A percentile compares a stretch with the other conserved stretches of the same genome.
phyloP scores from a whole-genome alignment of 495 filamentous ascomycete species.

The Aspergillus leporis region DNA sequence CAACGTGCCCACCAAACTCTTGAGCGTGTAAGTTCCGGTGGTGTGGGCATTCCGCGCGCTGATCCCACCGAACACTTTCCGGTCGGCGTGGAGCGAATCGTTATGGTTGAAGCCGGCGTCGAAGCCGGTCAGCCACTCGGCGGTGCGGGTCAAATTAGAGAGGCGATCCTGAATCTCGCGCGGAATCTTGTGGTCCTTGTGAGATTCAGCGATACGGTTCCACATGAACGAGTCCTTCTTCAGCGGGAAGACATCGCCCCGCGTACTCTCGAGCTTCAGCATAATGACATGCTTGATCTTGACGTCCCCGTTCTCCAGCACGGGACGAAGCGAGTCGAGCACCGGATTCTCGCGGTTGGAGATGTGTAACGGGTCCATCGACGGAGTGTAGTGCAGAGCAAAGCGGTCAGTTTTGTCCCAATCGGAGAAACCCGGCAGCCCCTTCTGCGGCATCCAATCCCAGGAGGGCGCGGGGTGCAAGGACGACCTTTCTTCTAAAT shows the following conservation, averaged over 20 bases:
- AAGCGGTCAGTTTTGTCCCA: constrained; percentile 25
- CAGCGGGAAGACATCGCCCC: constrained; percentile 51
- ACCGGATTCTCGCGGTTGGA: constrained; percentile 46
- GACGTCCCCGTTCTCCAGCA: constrained; percentile 33
- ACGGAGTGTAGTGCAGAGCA: constrained; percentile 38
- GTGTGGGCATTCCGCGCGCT: constrained; percentile 45
- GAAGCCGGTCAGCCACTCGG: constrained; percentile 45
- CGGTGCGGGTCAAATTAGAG: constrained; percentile 42
- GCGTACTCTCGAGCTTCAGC: constrained; percentile 50
- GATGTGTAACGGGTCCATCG: constrained; percentile 43
- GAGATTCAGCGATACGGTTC: constrained; percentile 39
- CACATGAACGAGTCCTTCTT: constrained; percentile 43
- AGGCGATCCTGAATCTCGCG: constrained; percentile 30
- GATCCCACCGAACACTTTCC: constrained; percentile 38
- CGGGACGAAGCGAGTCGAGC: constrained; percentile 32
- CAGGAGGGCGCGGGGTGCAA: constrained; percentile 24
- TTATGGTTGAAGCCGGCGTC: constrained; percentile 36
- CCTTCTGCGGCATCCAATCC: constrained; percentile 33
- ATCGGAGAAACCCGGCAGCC: constrained; percentile 34
- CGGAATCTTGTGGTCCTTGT: constrained; percentile 29
- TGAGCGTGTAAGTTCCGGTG: constrained; percentile 49
- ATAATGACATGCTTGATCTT: constrained; percentile 51
- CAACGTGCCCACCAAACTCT: constrained; percentile 46
- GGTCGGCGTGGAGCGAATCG: constrained; percentile 12
- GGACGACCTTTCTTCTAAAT: constrained; percentile 26